These are phyloP conservation scores for Cucumis melo DNA, from an alignment of 306 rosid species.

Conservation along the genomic window DNA sequence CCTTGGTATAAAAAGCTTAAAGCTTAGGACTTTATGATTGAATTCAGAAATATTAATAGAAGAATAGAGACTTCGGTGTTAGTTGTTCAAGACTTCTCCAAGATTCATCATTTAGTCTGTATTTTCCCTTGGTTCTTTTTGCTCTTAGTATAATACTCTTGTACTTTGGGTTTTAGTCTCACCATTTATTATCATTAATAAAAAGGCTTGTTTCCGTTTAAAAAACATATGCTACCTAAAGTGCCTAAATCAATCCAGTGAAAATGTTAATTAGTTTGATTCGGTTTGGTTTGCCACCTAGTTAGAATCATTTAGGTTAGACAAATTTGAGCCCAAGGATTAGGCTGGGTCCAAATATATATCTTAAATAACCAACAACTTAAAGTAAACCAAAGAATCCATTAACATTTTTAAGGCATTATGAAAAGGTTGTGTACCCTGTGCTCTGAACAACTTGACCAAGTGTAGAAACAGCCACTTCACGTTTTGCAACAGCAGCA, in stretches of 20 bases:
- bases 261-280: neutral
- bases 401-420: neutral
- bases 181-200: too few relatives aligned
- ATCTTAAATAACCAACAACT: neutral
- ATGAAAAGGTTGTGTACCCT: slow-evolving; percentile 43
- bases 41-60: too few relatives aligned
- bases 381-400: neutral
- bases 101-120: too few relatives aligned
- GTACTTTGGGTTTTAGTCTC: too few relatives aligned
- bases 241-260: neutral
- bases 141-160: too few relatives aligned
- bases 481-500: slow-evolving; percentile 83
- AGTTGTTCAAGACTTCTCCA: too few relatives aligned
- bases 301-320: neutral
- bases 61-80: too few relatives aligned
- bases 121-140: too few relatives aligned
- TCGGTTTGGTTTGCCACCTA: neutral
- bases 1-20: too few relatives aligned
- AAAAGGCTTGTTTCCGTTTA: too few relatives aligned
- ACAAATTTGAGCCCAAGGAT: neutral
- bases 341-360: neutral
- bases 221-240: too few relatives aligned
- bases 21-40: too few relatives aligned
- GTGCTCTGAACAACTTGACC: slow-evolving; percentile 99
- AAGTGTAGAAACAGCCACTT: slow-evolving; percentile 89